Percentiles rank a stretch among this genome's conserved stretches.
phyloP scores from a whole-genome alignment of 1,284 basidiomycete species.

The Boletus sp. region DNA sequence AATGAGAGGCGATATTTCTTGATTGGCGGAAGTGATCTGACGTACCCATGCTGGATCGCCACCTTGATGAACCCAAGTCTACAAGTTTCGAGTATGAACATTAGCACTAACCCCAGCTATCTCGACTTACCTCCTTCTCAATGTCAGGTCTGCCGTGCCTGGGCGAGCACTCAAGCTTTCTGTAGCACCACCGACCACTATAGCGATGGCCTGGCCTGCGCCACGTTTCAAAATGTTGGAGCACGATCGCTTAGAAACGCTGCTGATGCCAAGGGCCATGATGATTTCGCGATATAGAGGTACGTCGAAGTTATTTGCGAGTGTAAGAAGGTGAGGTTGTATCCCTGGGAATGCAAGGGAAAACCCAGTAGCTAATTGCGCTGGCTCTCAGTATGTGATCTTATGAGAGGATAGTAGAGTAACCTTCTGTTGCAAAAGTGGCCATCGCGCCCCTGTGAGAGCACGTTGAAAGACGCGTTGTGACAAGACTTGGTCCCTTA shows the following conservation, averaged over 20 bases:
- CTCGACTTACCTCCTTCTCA: constrained; percentile 61
- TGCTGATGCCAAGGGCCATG: constrained; percentile 82
- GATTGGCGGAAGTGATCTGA: constrained; percentile 1
- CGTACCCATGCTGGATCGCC: constrained; percentile 88
- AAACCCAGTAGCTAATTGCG: constrained; percentile 78
- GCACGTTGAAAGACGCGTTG: not conserved
- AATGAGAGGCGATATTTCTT: constrained; percentile 1
- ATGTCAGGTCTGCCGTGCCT: constrained; percentile 90
- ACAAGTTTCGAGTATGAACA: constrained; percentile 3
- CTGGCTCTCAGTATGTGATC: not conserved
- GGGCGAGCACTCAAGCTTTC: constrained; percentile 92
- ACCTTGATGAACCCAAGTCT: constrained; percentile 94
- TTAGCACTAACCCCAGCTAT: not conserved
- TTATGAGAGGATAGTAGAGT: constrained; percentile 6
- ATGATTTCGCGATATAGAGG: constrained; percentile 93
- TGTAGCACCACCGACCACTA: constrained; percentile 95
- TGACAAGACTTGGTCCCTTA: constrained; percentile 39
- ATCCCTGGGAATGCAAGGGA: constrained; percentile 88
- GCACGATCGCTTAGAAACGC: constrained; percentile 88
- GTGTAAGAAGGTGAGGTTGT: constrained; percentile 87
- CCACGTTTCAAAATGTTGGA: constrained; percentile 72
- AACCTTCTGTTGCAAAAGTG: constrained; percentile 91
- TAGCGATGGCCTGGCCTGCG: constrained; percentile 77
- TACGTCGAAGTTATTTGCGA: constrained; percentile 85
- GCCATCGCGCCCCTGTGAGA: constrained; percentile 79